Conservation (phyloP, 257 asterid genomes). For the Solanum chaucha region DNA sequence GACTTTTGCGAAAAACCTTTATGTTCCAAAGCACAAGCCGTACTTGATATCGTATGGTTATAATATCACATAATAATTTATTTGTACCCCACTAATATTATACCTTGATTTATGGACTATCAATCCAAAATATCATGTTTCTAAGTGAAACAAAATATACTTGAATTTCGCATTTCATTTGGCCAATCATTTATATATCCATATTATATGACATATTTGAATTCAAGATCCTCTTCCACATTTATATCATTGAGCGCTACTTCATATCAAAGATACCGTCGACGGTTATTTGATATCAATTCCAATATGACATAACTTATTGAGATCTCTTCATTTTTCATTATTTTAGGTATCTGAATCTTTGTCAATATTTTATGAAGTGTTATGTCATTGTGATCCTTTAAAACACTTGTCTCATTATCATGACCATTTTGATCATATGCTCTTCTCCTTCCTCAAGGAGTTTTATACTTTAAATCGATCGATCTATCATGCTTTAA, state of each 20-base stretch:
- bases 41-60: neutral
- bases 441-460: neutral
- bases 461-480: no score
- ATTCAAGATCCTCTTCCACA: neutral
- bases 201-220: neutral
- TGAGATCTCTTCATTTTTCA: neutral
- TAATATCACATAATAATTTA: no score
- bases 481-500: neutral
- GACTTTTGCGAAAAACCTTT: neutral
- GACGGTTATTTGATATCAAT: neutral
- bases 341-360: neutral
- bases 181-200: neutral
- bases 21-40: neutral
- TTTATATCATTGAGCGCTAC: neutral
- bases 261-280: neutral
- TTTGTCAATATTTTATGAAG: no score
- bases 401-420: neutral
- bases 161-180: neutral
- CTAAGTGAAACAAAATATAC: neutral
- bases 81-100: no score
- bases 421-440: neutral
- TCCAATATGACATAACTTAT: neutral
- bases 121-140: neutral
- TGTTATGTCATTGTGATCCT: neutral
- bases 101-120: neutral